A percentile compares a stretch with the other conserved stretches of the same genome.
These are phyloP conservation scores for Rubia yunnanensis DNA, from an alignment of 257 asterid species.

Conservation along the genomic window DNA sequence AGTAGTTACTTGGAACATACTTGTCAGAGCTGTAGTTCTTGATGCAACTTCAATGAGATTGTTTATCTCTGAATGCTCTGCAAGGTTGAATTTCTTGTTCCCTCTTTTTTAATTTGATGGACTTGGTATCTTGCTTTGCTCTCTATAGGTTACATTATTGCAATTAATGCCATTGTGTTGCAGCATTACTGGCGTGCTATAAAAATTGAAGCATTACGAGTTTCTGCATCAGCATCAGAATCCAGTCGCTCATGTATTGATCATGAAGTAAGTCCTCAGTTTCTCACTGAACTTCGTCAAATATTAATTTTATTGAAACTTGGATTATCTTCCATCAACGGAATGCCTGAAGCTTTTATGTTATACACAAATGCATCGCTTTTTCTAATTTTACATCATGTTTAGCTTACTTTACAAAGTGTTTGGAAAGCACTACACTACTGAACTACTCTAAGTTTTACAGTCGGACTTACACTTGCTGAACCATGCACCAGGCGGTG, in stretches of 20 bases:
- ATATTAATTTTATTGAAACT: not conserved
- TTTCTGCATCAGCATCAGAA: not conserved
- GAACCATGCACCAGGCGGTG: not conserved
- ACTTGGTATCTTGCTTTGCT: not conserved
- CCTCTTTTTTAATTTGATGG: not conserved
- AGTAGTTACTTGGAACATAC: constrained; percentile 77
- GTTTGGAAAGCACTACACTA: not conserved
- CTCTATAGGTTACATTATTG: not conserved
- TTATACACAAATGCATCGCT: not conserved
- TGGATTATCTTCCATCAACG: not conserved
- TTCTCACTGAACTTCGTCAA: constrained; percentile 1
- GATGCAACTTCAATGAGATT: constrained; percentile 24
- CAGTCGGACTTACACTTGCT: not conserved
- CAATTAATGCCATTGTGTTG: constrained; percentile 8
- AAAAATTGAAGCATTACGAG: constrained; percentile 8
- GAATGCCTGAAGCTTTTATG: not conserved
- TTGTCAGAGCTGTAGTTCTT: constrained; percentile 71
- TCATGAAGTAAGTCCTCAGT: constrained; percentile 12
- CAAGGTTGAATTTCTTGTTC: constrained; percentile 24
- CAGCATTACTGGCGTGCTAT: constrained; percentile 6
- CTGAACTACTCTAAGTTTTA: not conserved
- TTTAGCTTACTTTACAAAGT: not conserved
- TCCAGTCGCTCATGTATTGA: not conserved
- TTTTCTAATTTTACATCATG: not conserved
- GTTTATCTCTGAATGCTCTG: constrained; percentile 2